A percentile compares a stretch with the other conserved stretches of the same genome.
Evolutionary conservation across 208 protist species (phyloP).

Genomic region (Leishmania braziliensis): DNA sequence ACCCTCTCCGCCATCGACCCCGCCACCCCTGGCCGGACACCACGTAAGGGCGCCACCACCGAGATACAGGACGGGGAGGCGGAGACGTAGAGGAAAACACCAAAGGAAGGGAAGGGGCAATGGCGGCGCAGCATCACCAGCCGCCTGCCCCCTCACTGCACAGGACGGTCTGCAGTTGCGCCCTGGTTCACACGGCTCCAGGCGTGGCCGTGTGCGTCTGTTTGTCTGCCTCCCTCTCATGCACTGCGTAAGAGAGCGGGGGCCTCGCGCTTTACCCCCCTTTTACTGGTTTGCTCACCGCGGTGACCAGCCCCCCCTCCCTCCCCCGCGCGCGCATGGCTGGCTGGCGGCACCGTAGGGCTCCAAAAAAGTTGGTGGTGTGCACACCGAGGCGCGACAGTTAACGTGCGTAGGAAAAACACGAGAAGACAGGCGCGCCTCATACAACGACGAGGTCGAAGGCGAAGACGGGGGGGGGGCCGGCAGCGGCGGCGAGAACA

Average conservation of each 20-base stretch:
- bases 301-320: background rate
- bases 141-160: background rate
- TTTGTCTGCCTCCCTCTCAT: background rate
- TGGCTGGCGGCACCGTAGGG: background rate
- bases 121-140: background rate
- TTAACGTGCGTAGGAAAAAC: background rate
- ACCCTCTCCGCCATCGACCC: background rate
- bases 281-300: background rate
- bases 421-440: background rate
- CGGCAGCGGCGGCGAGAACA: too few relatives aligned
- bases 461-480: too few relatives aligned
- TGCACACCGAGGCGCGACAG: too few relatives aligned
- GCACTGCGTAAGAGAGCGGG: background rate
- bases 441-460: background rate
- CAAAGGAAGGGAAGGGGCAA: background rate
- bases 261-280: background rate
- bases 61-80: background rate
- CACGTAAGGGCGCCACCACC: background rate
- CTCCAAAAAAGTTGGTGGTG: too few relatives aligned
- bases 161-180: background rate
- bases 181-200: background rate
- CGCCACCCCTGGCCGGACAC: background rate
- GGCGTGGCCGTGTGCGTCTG: background rate
- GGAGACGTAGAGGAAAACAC: background rate
- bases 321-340: too few relatives aligned